A percentile compares a stretch with the other conserved stretches of the same genome.
These are phyloP conservation scores for Aspergillus quadricinctus DNA, from an alignment of 2,329 filamentous ascomycete species.

Conservation along the genomic window DNA sequence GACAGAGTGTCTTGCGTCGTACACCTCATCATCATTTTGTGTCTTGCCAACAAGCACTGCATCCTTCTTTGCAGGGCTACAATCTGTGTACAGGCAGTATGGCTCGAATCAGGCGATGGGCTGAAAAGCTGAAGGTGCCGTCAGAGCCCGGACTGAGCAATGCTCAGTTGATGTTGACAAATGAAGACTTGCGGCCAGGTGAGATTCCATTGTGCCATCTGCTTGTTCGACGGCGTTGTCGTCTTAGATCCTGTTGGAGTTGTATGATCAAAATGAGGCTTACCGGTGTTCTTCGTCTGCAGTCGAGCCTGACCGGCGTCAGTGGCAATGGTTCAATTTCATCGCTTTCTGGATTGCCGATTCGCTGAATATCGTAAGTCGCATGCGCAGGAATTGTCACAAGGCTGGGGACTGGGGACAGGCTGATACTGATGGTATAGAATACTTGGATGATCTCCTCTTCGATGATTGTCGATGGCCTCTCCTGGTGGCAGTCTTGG, in stretches of 20 bases:
- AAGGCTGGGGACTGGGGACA: neutral
- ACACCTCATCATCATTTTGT: neutral
- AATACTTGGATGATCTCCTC: slow-evolving; percentile 94
- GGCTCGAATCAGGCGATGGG: slow-evolving; percentile 24
- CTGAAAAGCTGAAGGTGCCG: slow-evolving; percentile 64
- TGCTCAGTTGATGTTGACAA: slow-evolving; percentile 80
- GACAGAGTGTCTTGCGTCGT: neutral
- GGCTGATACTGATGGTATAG: slow-evolving; percentile 26
- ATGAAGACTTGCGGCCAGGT: slow-evolving; percentile 70
- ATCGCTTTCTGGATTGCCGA: slow-evolving; percentile 84
- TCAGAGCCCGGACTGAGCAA: slow-evolving; percentile 71
- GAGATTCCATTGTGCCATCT: slow-evolving; percentile 14
- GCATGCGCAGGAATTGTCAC: neutral
- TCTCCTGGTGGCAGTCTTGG: slow-evolving; percentile 91
- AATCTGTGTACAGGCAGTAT: slow-evolving; percentile 12
- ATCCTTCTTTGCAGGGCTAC: neutral
- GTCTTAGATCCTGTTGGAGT: neutral
- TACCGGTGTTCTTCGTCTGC: slow-evolving; percentile 28
- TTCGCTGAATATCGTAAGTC: slow-evolving; percentile 68
- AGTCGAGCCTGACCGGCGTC: slow-evolving; percentile 72
- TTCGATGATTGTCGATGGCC: slow-evolving; percentile 69
- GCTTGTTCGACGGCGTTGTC: neutral
- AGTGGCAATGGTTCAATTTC: slow-evolving; percentile 86
- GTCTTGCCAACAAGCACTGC: neutral
- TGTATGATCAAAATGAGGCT: neutral